Conservation (phyloP, 108 stramenopile species). For the Nitzschia sp. region DNA sequence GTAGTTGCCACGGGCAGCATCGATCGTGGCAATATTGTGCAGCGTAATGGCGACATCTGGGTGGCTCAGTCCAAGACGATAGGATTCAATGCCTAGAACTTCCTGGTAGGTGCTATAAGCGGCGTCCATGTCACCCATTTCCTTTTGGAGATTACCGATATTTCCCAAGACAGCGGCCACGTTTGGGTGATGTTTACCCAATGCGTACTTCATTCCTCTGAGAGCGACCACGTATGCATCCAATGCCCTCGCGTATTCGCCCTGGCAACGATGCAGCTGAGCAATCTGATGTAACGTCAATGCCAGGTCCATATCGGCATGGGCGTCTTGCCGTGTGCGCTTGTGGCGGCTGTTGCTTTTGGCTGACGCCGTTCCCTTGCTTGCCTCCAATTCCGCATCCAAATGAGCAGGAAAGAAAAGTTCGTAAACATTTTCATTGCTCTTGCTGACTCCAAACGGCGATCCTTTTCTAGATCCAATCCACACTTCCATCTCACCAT, state of each 20-base stretch:
- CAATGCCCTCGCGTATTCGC: conserved; percentile 60
- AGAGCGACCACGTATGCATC: conserved; percentile 74
- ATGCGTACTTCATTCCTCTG: conserved; percentile 77
- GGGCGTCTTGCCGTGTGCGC: conserved; percentile 31
- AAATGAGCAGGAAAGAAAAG: conserved; percentile 45
- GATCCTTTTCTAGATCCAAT: conserved; percentile 36
- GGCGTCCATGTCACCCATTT: conserved; percentile 80
- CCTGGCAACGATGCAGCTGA: conserved; percentile 62
- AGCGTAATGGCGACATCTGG: conserved; percentile 86
- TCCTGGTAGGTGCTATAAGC: conserved; percentile 83
- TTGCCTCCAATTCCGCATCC: conserved; percentile 18
- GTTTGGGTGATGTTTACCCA: conserved; percentile 73
- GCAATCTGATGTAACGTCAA: conserved; percentile 85
- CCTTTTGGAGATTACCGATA: conserved; percentile 86
- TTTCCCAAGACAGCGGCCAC: conserved; percentile 85
- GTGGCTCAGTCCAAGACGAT: conserved; percentile 82
- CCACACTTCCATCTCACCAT: conserved; percentile 67
- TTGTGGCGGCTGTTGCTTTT: neutral
- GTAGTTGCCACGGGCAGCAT: conserved; percentile 80
- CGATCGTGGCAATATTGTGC: conserved; percentile 90
- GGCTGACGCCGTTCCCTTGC: conserved; percentile 12
- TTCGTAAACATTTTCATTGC: conserved; percentile 50
- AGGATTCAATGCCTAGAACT: conserved; percentile 84
- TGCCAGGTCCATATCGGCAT: conserved; percentile 73
- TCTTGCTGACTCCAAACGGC: conserved; percentile 10